Evolutionary conservation across 257 asterid species (phyloP).

Genomic region (Voacanga thouarsii): DNA sequence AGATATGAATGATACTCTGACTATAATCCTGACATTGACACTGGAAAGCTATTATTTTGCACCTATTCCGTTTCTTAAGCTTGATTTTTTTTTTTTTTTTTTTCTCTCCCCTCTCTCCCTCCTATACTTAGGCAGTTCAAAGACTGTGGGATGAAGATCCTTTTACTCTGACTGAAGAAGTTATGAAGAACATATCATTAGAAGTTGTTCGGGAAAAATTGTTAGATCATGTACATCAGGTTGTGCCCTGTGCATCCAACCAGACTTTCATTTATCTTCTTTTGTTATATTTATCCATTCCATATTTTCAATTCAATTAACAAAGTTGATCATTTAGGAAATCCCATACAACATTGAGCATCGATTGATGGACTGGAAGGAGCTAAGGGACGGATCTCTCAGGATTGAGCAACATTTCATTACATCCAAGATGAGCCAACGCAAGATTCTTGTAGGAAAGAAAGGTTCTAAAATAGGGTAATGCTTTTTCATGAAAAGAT

Average conservation of each 20-base stretch:
- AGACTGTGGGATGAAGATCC: slow-evolving; percentile 99
- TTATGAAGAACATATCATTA: slow-evolving; percentile 84
- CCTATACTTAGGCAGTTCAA: slow-evolving; percentile 58
- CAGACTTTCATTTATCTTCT: neutral
- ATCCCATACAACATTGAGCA: slow-evolving; percentile 86
- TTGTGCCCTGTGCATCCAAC: slow-evolving; percentile 19
- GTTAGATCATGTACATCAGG: slow-evolving; percentile 92
- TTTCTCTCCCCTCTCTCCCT: too few relatives aligned
- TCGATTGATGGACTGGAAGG: slow-evolving; percentile 91
- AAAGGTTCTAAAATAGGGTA: slow-evolving; percentile 87
- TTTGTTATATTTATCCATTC: neutral
- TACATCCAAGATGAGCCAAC: slow-evolving; percentile 90
- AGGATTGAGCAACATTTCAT: slow-evolving; percentile 94
- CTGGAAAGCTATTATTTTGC: neutral
- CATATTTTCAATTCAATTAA: neutral
- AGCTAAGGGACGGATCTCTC: slow-evolving; percentile 81
- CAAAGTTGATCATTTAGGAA: slow-evolving; percentile 45
- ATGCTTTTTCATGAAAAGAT: slow-evolving; percentile 9
- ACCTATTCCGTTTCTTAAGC: neutral
- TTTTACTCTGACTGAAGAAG: slow-evolving; percentile 76
- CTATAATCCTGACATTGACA: neutral
- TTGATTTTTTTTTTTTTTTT: neutral
- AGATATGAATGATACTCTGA: neutral
- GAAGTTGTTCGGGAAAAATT: slow-evolving; percentile 86
- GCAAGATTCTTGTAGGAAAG: slow-evolving; percentile 83